Evolutionary conservation across 2,329 filamentous ascomycete species (phyloP).

Genomic region (Pestalotiopsis sp.): DNA sequence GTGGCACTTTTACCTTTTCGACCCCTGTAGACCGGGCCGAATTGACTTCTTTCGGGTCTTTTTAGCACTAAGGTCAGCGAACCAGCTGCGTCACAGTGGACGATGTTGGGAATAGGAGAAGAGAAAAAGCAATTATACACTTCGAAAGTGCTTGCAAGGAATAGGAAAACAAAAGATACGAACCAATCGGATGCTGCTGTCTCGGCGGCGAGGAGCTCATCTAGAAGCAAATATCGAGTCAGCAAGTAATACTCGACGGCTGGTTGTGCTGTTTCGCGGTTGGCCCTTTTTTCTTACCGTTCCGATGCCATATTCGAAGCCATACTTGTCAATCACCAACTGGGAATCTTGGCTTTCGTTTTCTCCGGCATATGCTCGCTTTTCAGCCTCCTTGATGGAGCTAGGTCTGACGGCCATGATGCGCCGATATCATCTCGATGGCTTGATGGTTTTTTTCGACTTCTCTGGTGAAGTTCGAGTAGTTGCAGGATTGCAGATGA

Average conservation of each 20-base stretch:
- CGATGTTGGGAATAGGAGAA: background rate
- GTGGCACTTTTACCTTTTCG: slow-evolving; percentile 28
- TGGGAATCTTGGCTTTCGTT: slow-evolving; percentile 32
- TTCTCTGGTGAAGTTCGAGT: too few species aligned
- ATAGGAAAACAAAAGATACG: background rate
- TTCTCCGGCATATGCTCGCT: slow-evolving; percentile 18
- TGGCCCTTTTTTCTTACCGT: slow-evolving; percentile 24
- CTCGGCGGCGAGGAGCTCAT: background rate
- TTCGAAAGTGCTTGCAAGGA: background rate
- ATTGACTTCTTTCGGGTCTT: background rate
- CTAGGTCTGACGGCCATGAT: background rate
- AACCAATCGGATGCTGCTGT: background rate
- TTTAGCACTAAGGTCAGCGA: background rate
- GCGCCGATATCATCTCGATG: background rate
- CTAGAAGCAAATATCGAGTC: background rate
- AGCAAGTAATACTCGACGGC: background rate
- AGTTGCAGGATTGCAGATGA: background rate
- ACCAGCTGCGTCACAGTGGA: background rate
- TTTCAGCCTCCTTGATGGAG: slow-evolving; percentile 15
- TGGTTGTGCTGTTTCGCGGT: background rate
- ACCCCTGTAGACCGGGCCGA: background rate
- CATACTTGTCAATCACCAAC: slow-evolving; percentile 20
- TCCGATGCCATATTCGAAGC: slow-evolving; percentile 26
- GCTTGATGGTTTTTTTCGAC: background rate
- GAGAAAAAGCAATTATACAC: background rate